Percentiles rank a stretch among this genome's conserved stretches.
Conservation (phyloP, 352 stramenopile species). For the Phytophthora meadii region DNA sequence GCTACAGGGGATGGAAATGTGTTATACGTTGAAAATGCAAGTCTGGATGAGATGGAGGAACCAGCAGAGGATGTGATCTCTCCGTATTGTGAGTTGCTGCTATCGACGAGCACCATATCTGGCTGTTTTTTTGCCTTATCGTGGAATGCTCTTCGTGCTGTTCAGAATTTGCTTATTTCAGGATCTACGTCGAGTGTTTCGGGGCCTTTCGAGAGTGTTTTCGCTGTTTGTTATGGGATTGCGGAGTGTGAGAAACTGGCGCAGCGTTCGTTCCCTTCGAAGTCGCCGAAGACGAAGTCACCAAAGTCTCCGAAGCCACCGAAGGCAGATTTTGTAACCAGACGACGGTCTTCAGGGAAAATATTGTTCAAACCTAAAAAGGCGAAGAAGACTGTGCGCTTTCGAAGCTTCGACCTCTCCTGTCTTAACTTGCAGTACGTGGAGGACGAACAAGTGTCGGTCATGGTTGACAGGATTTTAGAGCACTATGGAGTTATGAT, state of each 20-base stretch:
- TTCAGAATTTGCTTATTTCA: conserved; percentile 14
- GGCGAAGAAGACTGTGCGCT: conserved; percentile 59
- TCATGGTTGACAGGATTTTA: conserved; percentile 57
- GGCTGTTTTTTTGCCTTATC: conserved; percentile 50
- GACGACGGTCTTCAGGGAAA: conserved; percentile 12
- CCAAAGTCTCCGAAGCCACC: conserved; percentile 20
- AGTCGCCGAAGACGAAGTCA: conserved; percentile 18
- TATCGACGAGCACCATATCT: conserved; percentile 50
- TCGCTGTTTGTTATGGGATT: conserved; percentile 43
- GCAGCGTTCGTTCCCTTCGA: conserved; percentile 32
- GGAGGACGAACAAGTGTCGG: conserved; percentile 46
- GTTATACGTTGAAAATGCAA: background rate
- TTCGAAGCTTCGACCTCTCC: conserved; percentile 73
- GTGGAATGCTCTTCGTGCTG: conserved; percentile 42
- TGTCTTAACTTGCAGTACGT: conserved; percentile 68
- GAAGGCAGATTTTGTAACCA: conserved; percentile 12
- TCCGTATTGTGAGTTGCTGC: conserved; percentile 38
- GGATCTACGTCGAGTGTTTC: conserved; percentile 8
- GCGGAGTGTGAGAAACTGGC: conserved; percentile 49
- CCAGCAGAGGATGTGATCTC: conserved; percentile 33
- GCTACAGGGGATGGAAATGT: background rate
- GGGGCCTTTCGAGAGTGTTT: conserved; percentile 35
- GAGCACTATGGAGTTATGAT: conserved; percentile 50
- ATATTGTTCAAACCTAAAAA: conserved; percentile 24
- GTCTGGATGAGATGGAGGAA: background rate